Conservation (phyloP, 257 asterid genomes). For the Misopates orontium region DNA sequence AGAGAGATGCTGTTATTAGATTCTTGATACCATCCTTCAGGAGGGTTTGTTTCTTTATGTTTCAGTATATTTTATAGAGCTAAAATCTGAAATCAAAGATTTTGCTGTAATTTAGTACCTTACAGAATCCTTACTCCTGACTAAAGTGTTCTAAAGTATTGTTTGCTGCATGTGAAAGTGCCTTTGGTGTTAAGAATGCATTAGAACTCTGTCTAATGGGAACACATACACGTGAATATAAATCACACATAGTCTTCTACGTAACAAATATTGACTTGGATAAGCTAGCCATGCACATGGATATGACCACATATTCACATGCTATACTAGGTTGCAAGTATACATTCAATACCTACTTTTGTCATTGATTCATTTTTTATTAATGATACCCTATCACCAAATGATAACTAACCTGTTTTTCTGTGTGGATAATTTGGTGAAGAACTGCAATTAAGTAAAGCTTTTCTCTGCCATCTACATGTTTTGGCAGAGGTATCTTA, state of each 20-base stretch:
- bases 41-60: neutral
- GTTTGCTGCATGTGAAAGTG: slow-evolving; percentile 21
- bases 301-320: slow-evolving; percentile 27
- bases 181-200: neutral
- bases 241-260: neutral
- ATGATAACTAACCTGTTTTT: neutral
- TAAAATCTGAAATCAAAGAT: slow-evolving; percentile 11
- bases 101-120: neutral
- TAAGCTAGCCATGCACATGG: slow-evolving; percentile 8
- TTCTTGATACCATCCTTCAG: no score
- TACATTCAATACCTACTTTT: neutral
- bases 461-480: no score
- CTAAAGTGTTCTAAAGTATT: slow-evolving; percentile 1
- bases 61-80: neutral
- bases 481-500: no score
- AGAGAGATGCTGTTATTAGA: no score
- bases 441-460: no score
- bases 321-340: neutral
- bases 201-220: neutral
- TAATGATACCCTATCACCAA: neutral
- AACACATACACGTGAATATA: no score
- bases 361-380: neutral
- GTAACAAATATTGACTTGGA: no score
- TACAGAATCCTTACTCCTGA: slow-evolving; percentile 14
- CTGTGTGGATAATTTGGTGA: no score